Evolutionary conservation across 1,284 basidiomycete species (phyloP).

Genomic region (Fomitopsis pinicola): DNA sequence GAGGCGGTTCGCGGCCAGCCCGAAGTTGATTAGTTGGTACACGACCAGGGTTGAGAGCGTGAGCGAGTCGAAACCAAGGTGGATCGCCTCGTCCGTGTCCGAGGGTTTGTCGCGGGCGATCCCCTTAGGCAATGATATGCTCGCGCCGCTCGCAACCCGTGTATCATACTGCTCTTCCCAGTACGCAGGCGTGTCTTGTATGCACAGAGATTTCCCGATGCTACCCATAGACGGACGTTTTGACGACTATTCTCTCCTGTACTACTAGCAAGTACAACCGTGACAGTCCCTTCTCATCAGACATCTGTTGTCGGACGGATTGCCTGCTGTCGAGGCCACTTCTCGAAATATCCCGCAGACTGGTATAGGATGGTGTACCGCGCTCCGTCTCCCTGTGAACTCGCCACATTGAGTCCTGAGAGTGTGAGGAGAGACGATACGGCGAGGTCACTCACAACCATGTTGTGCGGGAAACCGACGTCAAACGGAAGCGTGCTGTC

Average conservation of each 20-base stretch:
- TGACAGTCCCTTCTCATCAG: too few relatives aligned
- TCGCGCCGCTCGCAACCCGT: too few relatives aligned
- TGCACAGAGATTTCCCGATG: too few relatives aligned
- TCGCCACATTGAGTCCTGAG: too few relatives aligned
- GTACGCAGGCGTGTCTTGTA: too few relatives aligned
- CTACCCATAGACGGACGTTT: too few relatives aligned
- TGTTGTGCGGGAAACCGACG: slow-evolving; percentile 34
- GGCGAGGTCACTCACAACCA: slow-evolving; percentile 30
- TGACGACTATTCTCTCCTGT: too few relatives aligned
- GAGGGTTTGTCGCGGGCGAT: too few relatives aligned
- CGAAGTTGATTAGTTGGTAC: slow-evolving; percentile 55
- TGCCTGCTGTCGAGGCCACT: slow-evolving; percentile 8
- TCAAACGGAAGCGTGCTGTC: slow-evolving; percentile 37
- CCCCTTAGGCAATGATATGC: too few relatives aligned
- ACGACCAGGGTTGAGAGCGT: slow-evolving; percentile 53
- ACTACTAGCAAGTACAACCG: too few relatives aligned
- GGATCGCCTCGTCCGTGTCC: slow-evolving; percentile 26
- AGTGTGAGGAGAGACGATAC: too few relatives aligned
- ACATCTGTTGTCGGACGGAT: neutral
- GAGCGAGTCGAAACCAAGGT: slow-evolving; percentile 53
- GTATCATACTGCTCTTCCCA: too few relatives aligned
- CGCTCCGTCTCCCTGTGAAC: slow-evolving; percentile 24
- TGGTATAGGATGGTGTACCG: slow-evolving; percentile 11
- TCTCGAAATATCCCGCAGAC: slow-evolving; percentile 22
- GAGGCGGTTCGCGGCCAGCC: slow-evolving; percentile 56